phyloP scores from a whole-genome alignment of 352 stramenopile species.

The Pythium scleroteichum region DNA sequence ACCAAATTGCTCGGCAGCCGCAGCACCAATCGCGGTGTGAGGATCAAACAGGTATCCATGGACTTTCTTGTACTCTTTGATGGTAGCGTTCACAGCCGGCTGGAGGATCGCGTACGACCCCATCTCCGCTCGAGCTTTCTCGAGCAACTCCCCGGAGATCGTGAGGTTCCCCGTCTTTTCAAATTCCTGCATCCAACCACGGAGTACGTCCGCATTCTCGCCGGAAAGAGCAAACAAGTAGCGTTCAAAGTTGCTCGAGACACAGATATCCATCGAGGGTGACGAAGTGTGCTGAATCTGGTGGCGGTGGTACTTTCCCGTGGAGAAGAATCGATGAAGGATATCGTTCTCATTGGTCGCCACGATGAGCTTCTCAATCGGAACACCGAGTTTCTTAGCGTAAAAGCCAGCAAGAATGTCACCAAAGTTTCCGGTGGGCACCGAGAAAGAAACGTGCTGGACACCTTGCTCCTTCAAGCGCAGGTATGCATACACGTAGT shows the following conservation, averaged over 20 bases:
- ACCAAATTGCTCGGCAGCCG: constrained; percentile 85
- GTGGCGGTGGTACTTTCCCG: constrained; percentile 95
- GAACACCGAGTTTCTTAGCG: constrained; percentile 91
- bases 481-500: constrained; percentile 99
- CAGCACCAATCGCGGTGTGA: constrained; percentile 95
- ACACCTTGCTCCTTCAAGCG: constrained; percentile 71
- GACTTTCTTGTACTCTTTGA: constrained; percentile 90
- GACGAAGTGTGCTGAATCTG: constrained; percentile 93
- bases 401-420: constrained; percentile 99
- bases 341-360: constrained; percentile 99
- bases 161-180: constrained; percentile 94
- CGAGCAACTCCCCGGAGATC: constrained; percentile 88
- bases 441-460: constrained; percentile 91
- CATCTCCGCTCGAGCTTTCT: constrained; percentile 93
- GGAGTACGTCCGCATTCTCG: constrained; percentile 91
- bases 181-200: constrained; percentile 95
- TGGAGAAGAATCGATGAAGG: constrained; percentile 97
- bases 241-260: constrained; percentile 99
- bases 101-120: constrained; percentile 86
- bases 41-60: constrained; percentile 97
- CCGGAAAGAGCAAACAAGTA: constrained; percentile 96
- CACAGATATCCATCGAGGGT: constrained; percentile 99
- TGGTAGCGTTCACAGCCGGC: constrained; percentile 90
- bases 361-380: constrained; percentile 95
- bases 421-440: constrained; percentile 99